These are phyloP conservation scores for Daldinia bambusicola DNA, from an alignment of 495 filamentous ascomycete species.

Conservation along the genomic window DNA sequence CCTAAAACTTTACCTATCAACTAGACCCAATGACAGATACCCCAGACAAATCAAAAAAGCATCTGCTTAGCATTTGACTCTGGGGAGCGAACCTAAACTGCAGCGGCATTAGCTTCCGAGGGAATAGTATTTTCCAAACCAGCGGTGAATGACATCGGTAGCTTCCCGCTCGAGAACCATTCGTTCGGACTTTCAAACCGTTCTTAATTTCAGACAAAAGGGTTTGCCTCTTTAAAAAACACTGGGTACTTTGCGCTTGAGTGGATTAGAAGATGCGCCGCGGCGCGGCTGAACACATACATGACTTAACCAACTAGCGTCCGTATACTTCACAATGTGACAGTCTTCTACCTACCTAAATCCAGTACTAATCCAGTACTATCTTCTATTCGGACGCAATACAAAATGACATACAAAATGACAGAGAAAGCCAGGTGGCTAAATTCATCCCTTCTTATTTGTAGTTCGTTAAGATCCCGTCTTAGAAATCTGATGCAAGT, in stretches of 20 bases:
- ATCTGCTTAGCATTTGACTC: not conserved
- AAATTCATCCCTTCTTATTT: not conserved
- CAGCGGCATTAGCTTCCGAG: conserved; percentile 15
- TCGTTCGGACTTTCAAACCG: not conserved
- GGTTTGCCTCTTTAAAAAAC: not conserved
- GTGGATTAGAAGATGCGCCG: not conserved
- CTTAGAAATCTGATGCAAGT: not conserved
- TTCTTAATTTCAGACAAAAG: not conserved
- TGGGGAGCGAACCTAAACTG: conserved; percentile 1
- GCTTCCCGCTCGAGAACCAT: not conserved
- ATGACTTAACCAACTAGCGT: no score
- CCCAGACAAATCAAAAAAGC: not conserved
- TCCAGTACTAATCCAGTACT: no score
- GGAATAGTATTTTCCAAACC: not conserved
- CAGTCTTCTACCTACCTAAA: no score
- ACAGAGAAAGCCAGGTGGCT: no score
- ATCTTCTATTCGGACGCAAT: no score
- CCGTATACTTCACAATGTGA: no score
- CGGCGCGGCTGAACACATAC: no score
- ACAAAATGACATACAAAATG: no score
- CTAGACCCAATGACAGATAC: not conserved
- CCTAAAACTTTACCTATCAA: not conserved
- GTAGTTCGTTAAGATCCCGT: not conserved
- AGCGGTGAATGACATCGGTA: conserved; percentile 7
- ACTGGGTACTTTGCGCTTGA: no score